phyloP scores from a whole-genome alignment of 129 eudicot genomes.

The Kitagawia praeruptora region DNA sequence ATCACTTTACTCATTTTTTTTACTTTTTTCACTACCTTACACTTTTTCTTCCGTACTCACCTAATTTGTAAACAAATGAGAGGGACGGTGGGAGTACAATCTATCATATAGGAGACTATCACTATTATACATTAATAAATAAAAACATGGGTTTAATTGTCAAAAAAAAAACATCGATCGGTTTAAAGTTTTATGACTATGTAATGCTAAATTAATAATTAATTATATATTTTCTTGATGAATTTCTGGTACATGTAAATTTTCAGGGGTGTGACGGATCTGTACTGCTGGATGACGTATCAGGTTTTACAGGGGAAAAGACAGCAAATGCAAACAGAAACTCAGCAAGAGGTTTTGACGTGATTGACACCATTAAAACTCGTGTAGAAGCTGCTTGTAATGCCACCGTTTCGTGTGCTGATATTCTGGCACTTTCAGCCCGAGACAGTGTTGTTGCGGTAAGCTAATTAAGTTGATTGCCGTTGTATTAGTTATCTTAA shows the following conservation, averaged over 20 bases:
- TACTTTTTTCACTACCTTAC: too few relatives aligned
- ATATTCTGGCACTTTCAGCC: slow-evolving; percentile 46
- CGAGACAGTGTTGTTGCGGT: slow-evolving; percentile 33
- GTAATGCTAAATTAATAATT: neutral
- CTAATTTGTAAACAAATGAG: too few relatives aligned
- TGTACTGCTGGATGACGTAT: slow-evolving; percentile 31
- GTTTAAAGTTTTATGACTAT: neutral
- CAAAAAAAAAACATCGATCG: too few relatives aligned
- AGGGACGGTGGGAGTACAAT: neutral
- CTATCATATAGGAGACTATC: neutral
- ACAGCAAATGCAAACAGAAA: slow-evolving; percentile 33
- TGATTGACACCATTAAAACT: slow-evolving; percentile 38
- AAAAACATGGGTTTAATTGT: too few relatives aligned
- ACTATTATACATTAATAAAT: too few relatives aligned
- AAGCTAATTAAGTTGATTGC: too few relatives aligned
- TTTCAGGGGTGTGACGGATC: slow-evolving; percentile 52
- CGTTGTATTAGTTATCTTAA: neutral
- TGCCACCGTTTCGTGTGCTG: slow-evolving; percentile 45
- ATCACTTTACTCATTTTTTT: too few relatives aligned
- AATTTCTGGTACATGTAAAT: neutral
- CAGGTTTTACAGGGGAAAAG: slow-evolving; percentile 36
- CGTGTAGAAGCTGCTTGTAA: slow-evolving; percentile 30
- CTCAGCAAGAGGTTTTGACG: slow-evolving; percentile 46
- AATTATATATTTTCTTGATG: neutral
- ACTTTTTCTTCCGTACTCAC: too few relatives aligned